Evolutionary conservation across 108 stramenopile species (phyloP), one percentile per base, ranked within the genome.

Genomic region (Skeletonema menzelii): DNA sequence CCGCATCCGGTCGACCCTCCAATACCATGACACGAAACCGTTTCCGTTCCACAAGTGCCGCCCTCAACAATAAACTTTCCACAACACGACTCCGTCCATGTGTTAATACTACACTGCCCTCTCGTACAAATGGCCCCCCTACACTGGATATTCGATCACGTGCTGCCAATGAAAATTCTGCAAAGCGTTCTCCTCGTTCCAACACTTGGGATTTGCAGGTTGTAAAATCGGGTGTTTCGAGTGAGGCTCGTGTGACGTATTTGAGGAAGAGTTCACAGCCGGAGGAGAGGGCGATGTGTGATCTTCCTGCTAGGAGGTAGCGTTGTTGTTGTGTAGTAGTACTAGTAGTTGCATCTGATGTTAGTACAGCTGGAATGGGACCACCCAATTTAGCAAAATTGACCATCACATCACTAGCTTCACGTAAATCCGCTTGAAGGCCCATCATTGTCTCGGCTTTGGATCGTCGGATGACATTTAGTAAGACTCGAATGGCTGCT

Each of bases 71-170:
- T 12, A 98, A 75, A 1, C 80, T 72, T 12, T 92, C 82, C 14
- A 97, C 98, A 14, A 97, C 97, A 8, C 93, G 77, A 56, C 86
- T 88, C 81, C 85, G 89, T 20, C 98, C 98, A 75, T 98, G 97
- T 0, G 93, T 96, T 26, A 99, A 58, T 4, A 99, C 93, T 15
- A 85, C 87, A 55, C 75, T 67, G 27, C 95, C 96, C 58, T 97
- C 95, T 27, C 89, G 82, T n/a, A 99, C 84, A 65, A 99, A 99
- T 30, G 85, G 86, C 13, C 85, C 73, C 6, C 94, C 98, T 27
- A 94, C 78, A 14, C 67, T 67, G 22, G 95, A 91, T 61, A 99
- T 97, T 27, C 87, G 85, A 74, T 91, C 91, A 12, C 98, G 90
- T 13, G 95, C 92, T 27, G 88, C 86, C 57, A 94, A 60, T 20